These are phyloP conservation scores for Klebsormidium nitens DNA, from an alignment of 139 green algal genomes.

Conservation along the genomic window DNA sequence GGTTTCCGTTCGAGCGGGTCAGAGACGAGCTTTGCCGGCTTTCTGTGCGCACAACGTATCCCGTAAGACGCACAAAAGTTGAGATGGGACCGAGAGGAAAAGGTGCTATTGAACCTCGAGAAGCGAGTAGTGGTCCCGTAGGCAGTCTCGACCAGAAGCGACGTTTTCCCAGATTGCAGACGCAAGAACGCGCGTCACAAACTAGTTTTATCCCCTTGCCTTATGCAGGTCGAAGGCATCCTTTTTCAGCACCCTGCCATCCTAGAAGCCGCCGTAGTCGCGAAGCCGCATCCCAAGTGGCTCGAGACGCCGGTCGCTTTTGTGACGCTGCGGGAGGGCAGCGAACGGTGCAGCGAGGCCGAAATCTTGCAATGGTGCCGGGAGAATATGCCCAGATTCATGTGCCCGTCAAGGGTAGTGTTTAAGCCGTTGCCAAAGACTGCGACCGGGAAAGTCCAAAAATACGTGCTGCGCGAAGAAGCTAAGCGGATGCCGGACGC, in stretches of 20 bases:
- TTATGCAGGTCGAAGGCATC: background rate
- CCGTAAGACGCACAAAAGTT: background rate
- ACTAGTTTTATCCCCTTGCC: background rate
- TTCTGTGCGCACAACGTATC: background rate
- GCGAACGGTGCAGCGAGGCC: background rate
- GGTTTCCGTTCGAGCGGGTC: background rate
- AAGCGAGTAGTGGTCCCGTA: background rate
- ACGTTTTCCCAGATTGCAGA: background rate
- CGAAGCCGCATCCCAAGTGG: conserved; percentile 23
- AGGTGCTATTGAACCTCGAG: background rate
- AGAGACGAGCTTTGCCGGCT: background rate
- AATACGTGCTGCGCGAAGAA: conserved; percentile 18
- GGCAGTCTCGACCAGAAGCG: background rate
- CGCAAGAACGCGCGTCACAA: background rate
- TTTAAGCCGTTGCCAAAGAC: conserved; percentile 29
- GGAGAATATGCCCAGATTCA: conserved; percentile 20
- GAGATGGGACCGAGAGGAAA: background rate
- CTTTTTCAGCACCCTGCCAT: conserved; percentile 21
- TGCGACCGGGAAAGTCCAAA: conserved; percentile 31
- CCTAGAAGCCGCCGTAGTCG: conserved; percentile 29
- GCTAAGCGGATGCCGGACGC: conserved; percentile 13
- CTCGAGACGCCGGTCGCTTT: conserved; percentile 26
- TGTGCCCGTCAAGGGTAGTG: conserved; percentile 11
- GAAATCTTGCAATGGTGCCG: conserved; percentile 28
- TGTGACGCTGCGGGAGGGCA: background rate